These are phyloP conservation scores for Hypocrella siamensis DNA, from an alignment of 2,329 filamentous ascomycete genomes.

Conservation along the genomic window DNA sequence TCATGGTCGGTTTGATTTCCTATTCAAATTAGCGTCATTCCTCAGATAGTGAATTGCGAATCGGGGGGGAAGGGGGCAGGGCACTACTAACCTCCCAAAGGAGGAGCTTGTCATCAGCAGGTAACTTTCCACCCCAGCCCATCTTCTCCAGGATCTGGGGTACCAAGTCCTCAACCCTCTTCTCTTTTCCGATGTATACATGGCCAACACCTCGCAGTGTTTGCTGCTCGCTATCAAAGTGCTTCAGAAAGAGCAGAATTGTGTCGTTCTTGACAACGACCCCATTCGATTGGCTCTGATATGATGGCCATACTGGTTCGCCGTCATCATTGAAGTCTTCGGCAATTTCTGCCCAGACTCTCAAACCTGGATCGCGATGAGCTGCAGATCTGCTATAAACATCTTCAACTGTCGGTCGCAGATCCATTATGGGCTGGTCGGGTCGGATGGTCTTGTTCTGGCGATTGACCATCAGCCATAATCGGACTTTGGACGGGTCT, in stretches of 20 bases:
- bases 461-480: conserved; percentile 97
- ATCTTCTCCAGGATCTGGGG: conserved; percentile 66
- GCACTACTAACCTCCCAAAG: conserved; percentile 53
- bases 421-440: conserved; percentile 70
- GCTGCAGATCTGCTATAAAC: conserved; percentile 34
- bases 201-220: conserved; percentile 63
- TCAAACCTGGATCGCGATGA: conserved; percentile 55
- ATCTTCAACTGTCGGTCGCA: conserved; percentile 64
- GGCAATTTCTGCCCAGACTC: conserved; percentile 74
- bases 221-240: conserved; percentile 71
- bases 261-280: conserved; percentile 42
- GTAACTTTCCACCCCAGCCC: conserved; percentile 67
- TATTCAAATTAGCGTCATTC: conserved; percentile 10
- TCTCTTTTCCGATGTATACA: conserved; percentile 73
- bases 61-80: neutral
- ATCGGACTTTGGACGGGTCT: conserved; percentile 54
- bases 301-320: conserved; percentile 55
- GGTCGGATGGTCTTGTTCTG: conserved; percentile 95
- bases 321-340: conserved; percentile 52
- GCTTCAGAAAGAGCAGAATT: conserved; percentile 82
- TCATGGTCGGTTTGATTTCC: conserved; percentile 97
- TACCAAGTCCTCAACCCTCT: conserved; percentile 74
- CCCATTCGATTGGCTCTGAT: conserved; percentile 39
- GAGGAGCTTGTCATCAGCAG: conserved; percentile 42
- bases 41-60: neutral